Conservation (phyloP, 768 basidiomycete genomes). For the Infundibulicybe gibba region DNA sequence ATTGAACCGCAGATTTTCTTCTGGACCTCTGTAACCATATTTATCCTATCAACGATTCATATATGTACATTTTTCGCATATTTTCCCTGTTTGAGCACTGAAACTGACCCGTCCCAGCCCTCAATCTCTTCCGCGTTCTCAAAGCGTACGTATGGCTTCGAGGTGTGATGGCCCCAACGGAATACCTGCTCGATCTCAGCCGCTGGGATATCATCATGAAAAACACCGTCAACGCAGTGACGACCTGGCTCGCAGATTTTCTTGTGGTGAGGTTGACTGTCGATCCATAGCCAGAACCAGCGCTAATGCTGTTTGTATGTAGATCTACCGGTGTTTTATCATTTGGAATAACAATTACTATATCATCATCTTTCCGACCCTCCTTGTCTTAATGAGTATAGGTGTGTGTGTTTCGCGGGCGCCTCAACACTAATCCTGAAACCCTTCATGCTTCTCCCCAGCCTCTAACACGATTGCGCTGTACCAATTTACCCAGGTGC, state of each 20-base stretch:
- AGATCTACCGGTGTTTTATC: background rate
- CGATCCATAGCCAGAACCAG: background rate
- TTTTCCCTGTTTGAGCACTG: background rate
- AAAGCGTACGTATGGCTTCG: background rate
- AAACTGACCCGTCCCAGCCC: background rate
- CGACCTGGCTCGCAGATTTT: conserved; percentile 15
- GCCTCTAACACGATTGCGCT: conserved; percentile 8
- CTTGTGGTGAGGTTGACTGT: conserved; percentile 7
- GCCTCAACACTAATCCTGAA: background rate
- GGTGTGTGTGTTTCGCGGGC: conserved; percentile 3
- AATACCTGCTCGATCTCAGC: background rate
- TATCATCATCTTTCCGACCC: background rate
- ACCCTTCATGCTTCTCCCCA: background rate
- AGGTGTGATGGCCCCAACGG: background rate
- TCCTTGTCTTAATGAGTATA: conserved; percentile 10
- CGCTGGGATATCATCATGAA: background rate
- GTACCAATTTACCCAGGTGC: conserved; percentile 14
- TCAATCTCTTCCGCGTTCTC: background rate
- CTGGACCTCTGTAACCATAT: conserved; percentile 16
- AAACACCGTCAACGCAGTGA: conserved; percentile 2
- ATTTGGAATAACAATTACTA: background rate
- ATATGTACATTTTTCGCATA: conserved; percentile 10
- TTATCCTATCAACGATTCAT: conserved; percentile 17
- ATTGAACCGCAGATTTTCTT: conserved; percentile 23
- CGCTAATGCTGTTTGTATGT: background rate